phyloP scores from a whole-genome alignment of 2,329 filamentous ascomycete genomes.

The Raffaelea deltoideospora region DNA sequence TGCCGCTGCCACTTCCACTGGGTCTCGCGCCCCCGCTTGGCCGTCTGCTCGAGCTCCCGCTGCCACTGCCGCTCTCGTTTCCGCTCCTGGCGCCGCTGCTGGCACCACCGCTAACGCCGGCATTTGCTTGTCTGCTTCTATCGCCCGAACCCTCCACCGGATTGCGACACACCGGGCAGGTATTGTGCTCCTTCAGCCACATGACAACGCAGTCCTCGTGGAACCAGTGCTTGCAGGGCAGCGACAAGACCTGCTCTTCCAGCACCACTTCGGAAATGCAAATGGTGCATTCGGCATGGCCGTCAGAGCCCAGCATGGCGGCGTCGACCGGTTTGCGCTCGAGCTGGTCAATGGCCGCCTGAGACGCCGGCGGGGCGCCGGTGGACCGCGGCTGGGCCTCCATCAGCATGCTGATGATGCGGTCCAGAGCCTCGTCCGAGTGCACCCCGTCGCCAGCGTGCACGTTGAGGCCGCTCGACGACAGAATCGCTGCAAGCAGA shows the following conservation, averaged over 20 bases:
- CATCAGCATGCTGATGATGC: constrained; percentile 77
- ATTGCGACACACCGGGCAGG: constrained; percentile 69
- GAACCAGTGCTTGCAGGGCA: constrained; percentile 92
- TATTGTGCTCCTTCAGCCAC: constrained; percentile 85
- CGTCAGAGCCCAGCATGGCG: constrained; percentile 50
- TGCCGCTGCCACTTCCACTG: not conserved
- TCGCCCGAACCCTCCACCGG: constrained; percentile 28
- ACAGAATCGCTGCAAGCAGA: no score
- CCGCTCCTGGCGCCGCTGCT: not conserved
- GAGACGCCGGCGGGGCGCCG: constrained; percentile 67
- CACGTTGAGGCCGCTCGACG: no score
- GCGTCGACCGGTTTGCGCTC: constrained; percentile 55
- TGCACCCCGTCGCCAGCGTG: constrained; percentile 70
- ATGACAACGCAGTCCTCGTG: constrained; percentile 67
- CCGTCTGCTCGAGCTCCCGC: not conserved
- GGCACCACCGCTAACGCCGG: not conserved
- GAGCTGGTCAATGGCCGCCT: constrained; percentile 57
- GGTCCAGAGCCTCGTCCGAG: constrained; percentile 78
- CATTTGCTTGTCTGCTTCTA: not conserved
- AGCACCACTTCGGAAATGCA: constrained; percentile 76
- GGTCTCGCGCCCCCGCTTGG: not conserved
- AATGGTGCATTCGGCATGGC: constrained; percentile 77
- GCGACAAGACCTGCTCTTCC: constrained; percentile 56
- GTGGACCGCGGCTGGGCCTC: constrained; percentile 64
- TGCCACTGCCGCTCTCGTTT: not conserved